Base-by-base conservation (phyloP, 768 basidiomycete genomes). In the Termitomyces sp. region DNA sequence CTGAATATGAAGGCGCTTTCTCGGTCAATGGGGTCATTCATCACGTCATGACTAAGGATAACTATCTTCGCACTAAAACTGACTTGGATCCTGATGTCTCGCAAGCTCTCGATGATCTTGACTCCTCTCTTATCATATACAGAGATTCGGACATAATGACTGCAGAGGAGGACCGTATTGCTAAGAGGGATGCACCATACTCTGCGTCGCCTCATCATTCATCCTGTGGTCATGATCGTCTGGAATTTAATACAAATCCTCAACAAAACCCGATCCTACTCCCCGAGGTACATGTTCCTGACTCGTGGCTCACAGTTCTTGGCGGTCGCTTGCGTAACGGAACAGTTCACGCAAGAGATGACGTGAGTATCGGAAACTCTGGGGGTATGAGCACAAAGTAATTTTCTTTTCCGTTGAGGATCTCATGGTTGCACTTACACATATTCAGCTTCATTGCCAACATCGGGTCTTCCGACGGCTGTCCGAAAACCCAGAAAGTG, bases 1-100 rank as follows among this genome's bases (percentile, higher is more conserved):
- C 87, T 17, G 69, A 80, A 9, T 90, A 85, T 63, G 89, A 91
- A 65, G 91, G 91, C 59, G 83, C 85, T 11, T 91, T 94, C 73
- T 80, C 82, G 9, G 78, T 81, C 9, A 67, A 82, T 54, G 90
- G 89, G 17, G 75, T 82, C 57, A 77, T 80, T 17, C 82, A 90
- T 69, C 88, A 91, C 67, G 75, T 92, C 62, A 71, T 83, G 70
- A 87, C 87, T 17, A 80, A 75, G 66, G 85, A 86, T 31, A 85
- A 84, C 64, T 91, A 91, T 68, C 63, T 84, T 38, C 82, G 84
- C 51, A 79, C 80, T 60, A 84, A 83, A 58, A 78, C 78, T 54
- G 65, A 71, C 3, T 71, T 82, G 26, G 87, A 89, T 64, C 79
- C 85, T n/a, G 73, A 78, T 31, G 65, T 78, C 19, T 52, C 66